Evolutionary conservation across 2,329 filamentous ascomycete species (phyloP), one percentile per base, ranked within the genome.

Genomic region (Fusarium virguliforme): DNA sequence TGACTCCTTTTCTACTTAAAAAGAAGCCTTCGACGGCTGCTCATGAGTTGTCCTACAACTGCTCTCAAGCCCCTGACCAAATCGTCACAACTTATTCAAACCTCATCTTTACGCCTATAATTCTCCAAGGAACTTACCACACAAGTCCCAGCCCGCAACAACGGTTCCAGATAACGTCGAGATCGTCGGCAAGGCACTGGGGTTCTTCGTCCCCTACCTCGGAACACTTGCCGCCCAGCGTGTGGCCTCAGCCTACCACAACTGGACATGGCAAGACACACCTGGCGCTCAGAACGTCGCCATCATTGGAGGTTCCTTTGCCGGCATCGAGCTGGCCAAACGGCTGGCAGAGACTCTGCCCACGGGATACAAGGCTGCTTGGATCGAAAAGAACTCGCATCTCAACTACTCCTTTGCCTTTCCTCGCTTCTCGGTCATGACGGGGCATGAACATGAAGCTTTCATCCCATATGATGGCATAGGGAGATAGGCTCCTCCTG

Each of bases 401-500:
- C 53, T 67, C 18, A 56, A 67, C 35, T 64, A 53, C 30, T 24
- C 57, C 1, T 67, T 60, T 22, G 43, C n/a, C 43, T 64, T 67
- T 6, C 65, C 61, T 15, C 65, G 65, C 4, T 61, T 40, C 22
- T 60, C 61, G 26, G 65, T 67, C 32, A 7, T 67, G 8, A n/a
- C 9, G 12, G 61, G 65, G 1, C 56, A 60, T 9, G 65, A 67
- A 9, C 34, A 58, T 7, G 24, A 46, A 18, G 51, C 61, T 1
- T 61, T 67, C 13, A 67, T 67, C 18, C 65, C 61, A 4, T 67
- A 67, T 18, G 28, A 51, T 5, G 46, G 54, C 6, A n/a, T 58
- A n/a, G 1, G 40, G 18, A 26, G 40, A 18, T 18, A 18, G 18
- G 18, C 50, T 8, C 64, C 64, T 6, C 22, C 24, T 7, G 64